These are phyloP conservation scores for Ramaria sp. DNA, from an alignment of 768 basidiomycete genomes.

Conservation along the genomic window DNA sequence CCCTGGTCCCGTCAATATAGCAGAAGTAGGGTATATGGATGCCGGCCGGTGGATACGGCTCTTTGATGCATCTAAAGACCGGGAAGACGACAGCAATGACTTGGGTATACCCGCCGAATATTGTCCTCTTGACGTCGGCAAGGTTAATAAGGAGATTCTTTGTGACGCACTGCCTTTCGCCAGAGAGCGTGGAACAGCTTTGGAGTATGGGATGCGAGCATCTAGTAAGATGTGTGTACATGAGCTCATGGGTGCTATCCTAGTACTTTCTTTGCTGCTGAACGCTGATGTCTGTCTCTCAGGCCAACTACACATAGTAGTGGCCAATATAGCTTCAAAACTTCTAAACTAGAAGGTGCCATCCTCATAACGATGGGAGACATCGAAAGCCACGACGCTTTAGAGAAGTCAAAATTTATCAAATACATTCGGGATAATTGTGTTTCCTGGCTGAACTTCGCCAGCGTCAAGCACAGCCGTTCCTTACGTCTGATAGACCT, in stretches of 20 bases:
- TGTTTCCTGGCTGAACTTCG: neutral
- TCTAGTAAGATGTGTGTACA: no score
- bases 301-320: no score
- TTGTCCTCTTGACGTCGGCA: neutral
- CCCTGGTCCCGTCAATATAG: neutral
- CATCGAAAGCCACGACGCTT: neutral
- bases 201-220: neutral
- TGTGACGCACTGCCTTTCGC: neutral
- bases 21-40: neutral
- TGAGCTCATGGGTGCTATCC: neutral
- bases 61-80: neutral
- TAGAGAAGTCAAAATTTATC: neutral
- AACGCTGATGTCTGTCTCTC: neutral
- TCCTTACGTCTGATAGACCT: neutral
- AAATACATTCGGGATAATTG: neutral
- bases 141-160: neutral
- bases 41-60: neutral
- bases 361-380: neutral
- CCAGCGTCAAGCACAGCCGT: neutral
- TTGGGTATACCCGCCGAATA: neutral
- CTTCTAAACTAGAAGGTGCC: neutral
- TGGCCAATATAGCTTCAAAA: neutral
- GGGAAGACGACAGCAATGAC: neutral
- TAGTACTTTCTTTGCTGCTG: neutral
- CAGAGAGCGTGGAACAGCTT: neutral